Conservation (phyloP, 139 green algal genomes). For the Tetratostichococcus sp. region DNA sequence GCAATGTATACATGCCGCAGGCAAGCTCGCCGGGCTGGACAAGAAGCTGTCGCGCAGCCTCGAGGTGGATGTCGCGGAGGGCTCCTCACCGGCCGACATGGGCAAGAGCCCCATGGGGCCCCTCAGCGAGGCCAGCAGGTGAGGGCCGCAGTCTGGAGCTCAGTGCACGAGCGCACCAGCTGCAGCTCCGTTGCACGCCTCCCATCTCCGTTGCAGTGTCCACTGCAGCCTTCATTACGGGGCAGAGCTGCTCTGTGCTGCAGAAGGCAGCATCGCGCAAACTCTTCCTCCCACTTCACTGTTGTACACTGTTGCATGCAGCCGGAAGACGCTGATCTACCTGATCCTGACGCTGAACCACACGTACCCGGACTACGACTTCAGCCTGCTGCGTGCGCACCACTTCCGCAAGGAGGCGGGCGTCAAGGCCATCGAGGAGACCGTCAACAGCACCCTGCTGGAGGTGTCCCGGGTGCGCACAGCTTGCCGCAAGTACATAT, state of each 20-base stretch:
- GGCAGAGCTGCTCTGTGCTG: not conserved
- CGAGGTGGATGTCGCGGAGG: slow-evolving; percentile 81
- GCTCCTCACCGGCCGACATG: slow-evolving; percentile 62
- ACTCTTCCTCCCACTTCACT: not conserved
- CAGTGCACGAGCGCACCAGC: too few relatives aligned
- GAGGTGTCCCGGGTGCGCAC: slow-evolving; percentile 75
- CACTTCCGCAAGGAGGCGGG: slow-evolving; percentile 90
- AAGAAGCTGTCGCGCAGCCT: slow-evolving; percentile 94
- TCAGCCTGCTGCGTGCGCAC: slow-evolving; percentile 80
- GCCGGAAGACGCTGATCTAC: slow-evolving; percentile 96
- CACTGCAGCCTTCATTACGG: not conserved
- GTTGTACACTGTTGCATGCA: slow-evolving; percentile 25
- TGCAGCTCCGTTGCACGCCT: too few relatives aligned
- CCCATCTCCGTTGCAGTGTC: not conserved
- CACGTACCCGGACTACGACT: slow-evolving; percentile 97
- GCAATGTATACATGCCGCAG: too few relatives aligned
- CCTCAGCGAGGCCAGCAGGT: slow-evolving; percentile 67
- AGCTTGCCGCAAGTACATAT: too few relatives aligned
- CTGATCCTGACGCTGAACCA: slow-evolving; percentile 98
- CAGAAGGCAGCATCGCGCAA: not conserved
- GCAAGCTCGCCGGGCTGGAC: slow-evolving; percentile 94
- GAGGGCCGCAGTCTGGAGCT: not conserved
- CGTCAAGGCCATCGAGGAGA: slow-evolving; percentile 67
- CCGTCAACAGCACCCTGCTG: slow-evolving; percentile 80
- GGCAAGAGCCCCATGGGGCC: slow-evolving; percentile 86